Evolutionary conservation across 441 rosid genomes (phyloP).

Genomic region (Biscutella laevigata): DNA sequence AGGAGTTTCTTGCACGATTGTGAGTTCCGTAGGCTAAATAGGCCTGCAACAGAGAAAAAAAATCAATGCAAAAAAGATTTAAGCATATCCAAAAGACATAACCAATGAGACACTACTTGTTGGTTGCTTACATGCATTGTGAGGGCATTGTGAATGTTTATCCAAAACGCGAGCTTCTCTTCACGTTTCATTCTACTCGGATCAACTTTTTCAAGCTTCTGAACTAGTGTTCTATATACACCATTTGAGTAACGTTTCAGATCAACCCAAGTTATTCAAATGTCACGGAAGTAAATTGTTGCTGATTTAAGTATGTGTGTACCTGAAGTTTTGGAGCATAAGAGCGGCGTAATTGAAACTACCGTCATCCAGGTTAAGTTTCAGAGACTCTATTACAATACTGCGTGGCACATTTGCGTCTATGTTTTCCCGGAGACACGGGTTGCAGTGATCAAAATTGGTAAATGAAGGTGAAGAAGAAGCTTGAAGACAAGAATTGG

Average conservation of each 20-base stretch:
- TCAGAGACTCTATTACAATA: slow-evolving; percentile 47
- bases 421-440: slow-evolving; percentile 30
- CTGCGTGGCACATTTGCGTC: slow-evolving; percentile 34
- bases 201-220: slow-evolving; percentile 65
- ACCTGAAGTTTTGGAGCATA: slow-evolving; percentile 77
- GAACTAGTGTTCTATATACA: slow-evolving; percentile 51
- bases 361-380: slow-evolving; percentile 44
- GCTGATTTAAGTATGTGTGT: neutral
- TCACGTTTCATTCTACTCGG: slow-evolving; percentile 66
- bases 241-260: neutral
- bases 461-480: slow-evolving; percentile 60
- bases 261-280: neutral
- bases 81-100: neutral
- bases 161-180: slow-evolving; percentile 75
- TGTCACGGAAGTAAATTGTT: neutral
- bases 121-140: slow-evolving; percentile 61
- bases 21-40: slow-evolving; percentile 64
- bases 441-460: slow-evolving; percentile 49
- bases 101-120: neutral
- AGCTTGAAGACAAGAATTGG: slow-evolving; percentile 27
- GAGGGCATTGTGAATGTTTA: slow-evolving; percentile 70
- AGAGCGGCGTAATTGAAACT: slow-evolving; percentile 49
- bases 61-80: neutral
- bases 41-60: slow-evolving; percentile 41
- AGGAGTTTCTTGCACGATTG: slow-evolving; percentile 35